These are phyloP conservation scores for Balakata baccata DNA, from an alignment of 345 rosid species.

Conservation along the genomic window DNA sequence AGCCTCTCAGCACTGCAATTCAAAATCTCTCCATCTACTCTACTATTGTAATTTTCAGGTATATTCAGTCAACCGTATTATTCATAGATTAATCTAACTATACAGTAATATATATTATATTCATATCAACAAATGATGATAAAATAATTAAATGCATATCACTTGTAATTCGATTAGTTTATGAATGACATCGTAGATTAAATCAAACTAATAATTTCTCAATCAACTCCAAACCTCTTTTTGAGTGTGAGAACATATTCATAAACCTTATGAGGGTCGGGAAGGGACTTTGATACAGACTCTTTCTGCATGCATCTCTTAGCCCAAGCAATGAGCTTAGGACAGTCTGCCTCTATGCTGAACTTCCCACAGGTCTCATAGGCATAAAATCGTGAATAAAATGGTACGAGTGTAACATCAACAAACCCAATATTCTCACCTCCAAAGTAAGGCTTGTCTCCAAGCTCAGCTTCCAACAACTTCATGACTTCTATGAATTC, in stretches of 20 bases:
- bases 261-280: slow-evolving; percentile 1
- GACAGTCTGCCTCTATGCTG: slow-evolving; percentile 9
- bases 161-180: too few relatives aligned
- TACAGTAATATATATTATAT: too few relatives aligned
- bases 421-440: neutral
- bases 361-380: slow-evolving; percentile 7
- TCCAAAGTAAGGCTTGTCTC: slow-evolving; percentile 4
- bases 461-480: neutral
- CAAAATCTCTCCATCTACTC: neutral
- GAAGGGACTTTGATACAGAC: slow-evolving; percentile 6
- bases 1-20: too few relatives aligned
- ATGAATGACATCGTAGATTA: too few relatives aligned
- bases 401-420: neutral
- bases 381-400: slow-evolving; percentile 6
- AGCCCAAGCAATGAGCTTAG: neutral
- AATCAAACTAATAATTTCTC: too few relatives aligned
- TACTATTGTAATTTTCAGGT: too few relatives aligned
- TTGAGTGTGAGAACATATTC: neutral
- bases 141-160: too few relatives aligned
- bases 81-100: too few relatives aligned
- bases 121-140: too few relatives aligned
- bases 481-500: neutral
- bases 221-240: neutral
- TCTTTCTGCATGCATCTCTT: slow-evolving; percentile 9
- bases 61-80: too few relatives aligned